These are phyloP conservation scores for Cinchona pubescens DNA, from an alignment of 257 asterid species.

Conservation along the genomic window DNA sequence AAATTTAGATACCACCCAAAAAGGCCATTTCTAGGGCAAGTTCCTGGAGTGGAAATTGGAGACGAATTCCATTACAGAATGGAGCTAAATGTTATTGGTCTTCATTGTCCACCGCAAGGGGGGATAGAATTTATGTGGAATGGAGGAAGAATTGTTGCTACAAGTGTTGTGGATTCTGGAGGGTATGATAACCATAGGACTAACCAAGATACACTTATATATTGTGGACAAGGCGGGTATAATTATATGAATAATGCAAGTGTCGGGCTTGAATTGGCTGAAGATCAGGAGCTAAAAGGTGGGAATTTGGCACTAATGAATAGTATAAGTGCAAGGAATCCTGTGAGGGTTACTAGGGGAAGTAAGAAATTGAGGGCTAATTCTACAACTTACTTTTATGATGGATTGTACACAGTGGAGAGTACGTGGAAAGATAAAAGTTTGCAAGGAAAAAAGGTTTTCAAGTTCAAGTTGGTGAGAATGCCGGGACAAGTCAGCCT, in stretches of 20 bases:
- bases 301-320: constrained; percentile 33
- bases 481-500: constrained; percentile 21
- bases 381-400: constrained; percentile 20
- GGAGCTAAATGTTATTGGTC: constrained; percentile 27
- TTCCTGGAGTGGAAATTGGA: constrained; percentile 59
- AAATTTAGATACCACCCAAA: too few relatives aligned
- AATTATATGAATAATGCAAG: neutral
- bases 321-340: constrained; percentile 25
- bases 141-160: constrained; percentile 21
- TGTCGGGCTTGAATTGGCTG: neutral
- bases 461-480: constrained; percentile 30
- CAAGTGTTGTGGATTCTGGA: constrained; percentile 32
- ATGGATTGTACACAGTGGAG: constrained; percentile 35
- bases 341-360: constrained; percentile 32
- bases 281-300: constrained; percentile 24
- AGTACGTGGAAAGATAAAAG: constrained; percentile 21
- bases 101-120: constrained; percentile 23
- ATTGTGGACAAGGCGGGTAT: constrained; percentile 22
- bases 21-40: constrained; percentile 30
- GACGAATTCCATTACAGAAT: constrained; percentile 31
- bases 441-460: constrained; percentile 23
- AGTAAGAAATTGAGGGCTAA: too few relatives aligned
- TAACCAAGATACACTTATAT: constrained; percentile 24
- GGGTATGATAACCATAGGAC: constrained; percentile 24
- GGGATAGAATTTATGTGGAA: constrained; percentile 29